phyloP scores from a whole-genome alignment of 345 rosid genomes.

The Acer negundo region DNA sequence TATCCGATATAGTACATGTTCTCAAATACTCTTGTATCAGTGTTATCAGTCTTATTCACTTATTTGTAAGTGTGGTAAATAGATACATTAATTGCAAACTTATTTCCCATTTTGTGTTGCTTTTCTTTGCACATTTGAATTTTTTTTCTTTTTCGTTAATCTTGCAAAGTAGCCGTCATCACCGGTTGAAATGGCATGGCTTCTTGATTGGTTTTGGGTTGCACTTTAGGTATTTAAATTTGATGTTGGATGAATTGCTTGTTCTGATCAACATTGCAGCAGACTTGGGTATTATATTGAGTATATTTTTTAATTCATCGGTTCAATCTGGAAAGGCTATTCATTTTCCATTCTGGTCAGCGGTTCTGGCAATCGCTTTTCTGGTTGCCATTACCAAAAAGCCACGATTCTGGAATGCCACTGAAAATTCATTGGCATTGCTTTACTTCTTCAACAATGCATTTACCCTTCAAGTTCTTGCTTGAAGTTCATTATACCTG shows the following conservation, averaged over 20 bases:
- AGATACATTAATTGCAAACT: not conserved
- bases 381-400: too few relatives aligned
- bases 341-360: not conserved
- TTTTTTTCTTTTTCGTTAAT: not conserved
- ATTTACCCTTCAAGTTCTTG: not conserved
- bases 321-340: not conserved
- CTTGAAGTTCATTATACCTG: not conserved
- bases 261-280: not conserved
- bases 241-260: not conserved
- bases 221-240: not conserved
- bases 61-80: conserved; percentile 9
- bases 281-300: not conserved
- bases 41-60: too few relatives aligned
- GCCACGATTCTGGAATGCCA: not conserved
- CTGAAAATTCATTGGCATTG: not conserved
- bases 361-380: not conserved
- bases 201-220: not conserved
- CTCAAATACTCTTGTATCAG: not conserved
- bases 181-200: not conserved
- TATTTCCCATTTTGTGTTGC: not conserved
- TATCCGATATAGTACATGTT: not conserved
- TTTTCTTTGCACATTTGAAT: not conserved
- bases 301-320: not conserved
- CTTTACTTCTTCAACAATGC: not conserved
- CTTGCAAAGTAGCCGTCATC: not conserved